A percentile compares a stretch with the other conserved stretches of the same genome.
phyloP scores from a whole-genome alignment of 2,329 filamentous ascomycete species.

The Pyrenochaeta sp. region DNA sequence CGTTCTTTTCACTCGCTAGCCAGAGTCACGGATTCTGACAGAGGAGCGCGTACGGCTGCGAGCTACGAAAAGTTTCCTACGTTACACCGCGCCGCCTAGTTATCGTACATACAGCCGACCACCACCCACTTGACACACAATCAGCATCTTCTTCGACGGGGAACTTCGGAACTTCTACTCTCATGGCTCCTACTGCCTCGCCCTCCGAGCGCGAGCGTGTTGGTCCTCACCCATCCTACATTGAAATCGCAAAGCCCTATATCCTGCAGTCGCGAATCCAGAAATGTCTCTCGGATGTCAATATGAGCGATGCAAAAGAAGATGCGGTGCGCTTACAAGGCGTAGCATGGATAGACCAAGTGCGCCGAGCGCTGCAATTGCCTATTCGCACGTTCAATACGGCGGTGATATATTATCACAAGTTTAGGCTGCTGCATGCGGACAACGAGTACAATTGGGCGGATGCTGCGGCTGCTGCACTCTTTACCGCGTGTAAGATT shows the following conservation, averaged over 20 bases:
- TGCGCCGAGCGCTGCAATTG: slow-evolving; percentile 79
- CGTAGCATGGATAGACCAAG: slow-evolving; percentile 86
- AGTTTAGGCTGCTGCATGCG: slow-evolving; percentile 86
- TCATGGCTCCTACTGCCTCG: slow-evolving; percentile 43
- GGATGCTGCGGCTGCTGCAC: slow-evolving; percentile 85
- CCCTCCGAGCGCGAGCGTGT: slow-evolving; percentile 40
- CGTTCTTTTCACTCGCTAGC: too few relatives aligned
- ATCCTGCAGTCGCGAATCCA: slow-evolving; percentile 83
- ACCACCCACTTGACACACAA: not conserved
- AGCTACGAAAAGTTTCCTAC: too few relatives aligned
- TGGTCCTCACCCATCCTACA: slow-evolving; percentile 69
- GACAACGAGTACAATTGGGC: slow-evolving; percentile 83
- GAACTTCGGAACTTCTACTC: not conserved
- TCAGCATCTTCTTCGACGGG: not conserved
- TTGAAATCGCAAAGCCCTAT: slow-evolving; percentile 76
- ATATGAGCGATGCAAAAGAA: slow-evolving; percentile 79
- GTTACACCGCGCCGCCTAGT: not conserved
- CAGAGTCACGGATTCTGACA: too few relatives aligned
- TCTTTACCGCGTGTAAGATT: slow-evolving; percentile 95
- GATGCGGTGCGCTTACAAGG: slow-evolving; percentile 84
- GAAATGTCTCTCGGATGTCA: slow-evolving; percentile 72
- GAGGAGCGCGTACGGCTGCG: too few relatives aligned
- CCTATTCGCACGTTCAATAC: slow-evolving; percentile 93
- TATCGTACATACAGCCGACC: too few relatives aligned
- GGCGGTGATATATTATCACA: slow-evolving; percentile 91